Evolutionary conservation across 2,329 filamentous ascomycete species (phyloP).

Genomic region (Monosporascus ibericus): DNA sequence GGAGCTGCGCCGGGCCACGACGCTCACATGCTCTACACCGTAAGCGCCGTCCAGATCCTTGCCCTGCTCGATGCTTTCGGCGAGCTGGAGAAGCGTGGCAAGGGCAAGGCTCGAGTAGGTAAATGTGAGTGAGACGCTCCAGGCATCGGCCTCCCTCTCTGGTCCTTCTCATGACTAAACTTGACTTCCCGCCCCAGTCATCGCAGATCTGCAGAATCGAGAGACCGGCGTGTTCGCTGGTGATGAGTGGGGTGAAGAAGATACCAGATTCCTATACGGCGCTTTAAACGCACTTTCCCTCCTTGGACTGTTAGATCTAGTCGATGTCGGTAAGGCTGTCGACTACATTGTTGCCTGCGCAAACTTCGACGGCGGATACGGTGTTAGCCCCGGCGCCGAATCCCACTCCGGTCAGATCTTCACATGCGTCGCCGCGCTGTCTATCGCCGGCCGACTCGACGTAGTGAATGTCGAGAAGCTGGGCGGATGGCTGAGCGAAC

Average conservation of each 20-base stretch:
- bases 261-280: constrained; percentile 90
- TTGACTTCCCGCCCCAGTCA: constrained; percentile 44
- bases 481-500: constrained; percentile 86
- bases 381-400: constrained; percentile 82
- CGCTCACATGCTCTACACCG: constrained; percentile 91
- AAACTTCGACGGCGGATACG: constrained; percentile 94
- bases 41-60: constrained; percentile 90
- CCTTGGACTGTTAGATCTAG: constrained; percentile 63
- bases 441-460: constrained; percentile 77
- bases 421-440: constrained; percentile 81
- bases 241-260: constrained; percentile 93
- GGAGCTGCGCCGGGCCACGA: constrained; percentile 92
- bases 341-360: constrained; percentile 73
- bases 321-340: constrained; percentile 77
- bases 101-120: constrained; percentile 67
- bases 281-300: constrained; percentile 87
- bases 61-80: constrained; percentile 79
- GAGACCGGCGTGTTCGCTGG: constrained; percentile 84
- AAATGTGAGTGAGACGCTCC: constrained; percentile 57
- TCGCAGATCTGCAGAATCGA: constrained; percentile 73
- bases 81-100: constrained; percentile 67
- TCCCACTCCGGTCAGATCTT: constrained; percentile 95
- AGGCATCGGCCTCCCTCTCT: constrained; percentile 7
- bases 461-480: constrained; percentile 77
- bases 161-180: constrained; percentile 10